Evolutionary conservation across 2,329 filamentous ascomycete genomes (phyloP).

Genomic region (Aspergillus awamori): DNA sequence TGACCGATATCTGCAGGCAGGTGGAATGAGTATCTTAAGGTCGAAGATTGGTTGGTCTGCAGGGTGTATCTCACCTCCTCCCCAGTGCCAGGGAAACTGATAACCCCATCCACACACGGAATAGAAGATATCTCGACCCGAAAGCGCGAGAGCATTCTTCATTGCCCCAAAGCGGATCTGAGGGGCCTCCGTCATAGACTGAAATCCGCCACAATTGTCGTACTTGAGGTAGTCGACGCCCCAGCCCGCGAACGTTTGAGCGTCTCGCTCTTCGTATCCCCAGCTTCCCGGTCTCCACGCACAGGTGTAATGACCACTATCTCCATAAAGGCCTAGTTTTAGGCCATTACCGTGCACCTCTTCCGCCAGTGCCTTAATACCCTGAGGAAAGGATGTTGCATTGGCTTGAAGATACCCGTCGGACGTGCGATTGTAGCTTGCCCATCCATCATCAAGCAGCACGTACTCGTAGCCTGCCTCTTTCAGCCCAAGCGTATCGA

Average conservation of each 20-base stretch:
- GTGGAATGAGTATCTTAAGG: neutral
- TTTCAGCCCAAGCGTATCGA: slow-evolving; percentile 8
- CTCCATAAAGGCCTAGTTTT: slow-evolving; percentile 48
- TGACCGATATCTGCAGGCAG: slow-evolving; percentile 13
- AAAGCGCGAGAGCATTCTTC: slow-evolving; percentile 49
- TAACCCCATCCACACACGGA: slow-evolving; percentile 55
- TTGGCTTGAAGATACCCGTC: slow-evolving; percentile 37
- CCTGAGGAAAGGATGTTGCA: slow-evolving; percentile 52
- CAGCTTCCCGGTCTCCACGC: slow-evolving; percentile 51
- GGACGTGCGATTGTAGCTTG: slow-evolving; percentile 24
- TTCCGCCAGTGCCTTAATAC: neutral
- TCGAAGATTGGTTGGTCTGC: neutral
- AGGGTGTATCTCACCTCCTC: slow-evolving; percentile 26
- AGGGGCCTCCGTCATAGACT: slow-evolving; percentile 29
- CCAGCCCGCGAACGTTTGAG: slow-evolving; percentile 57
- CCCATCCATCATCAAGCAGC: slow-evolving; percentile 48
- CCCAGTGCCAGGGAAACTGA: slow-evolving; percentile 52
- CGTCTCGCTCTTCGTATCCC: slow-evolving; percentile 59
- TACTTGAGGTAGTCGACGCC: slow-evolving; percentile 60
- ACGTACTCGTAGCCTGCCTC: slow-evolving; percentile 32
- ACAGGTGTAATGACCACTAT: slow-evolving; percentile 32
- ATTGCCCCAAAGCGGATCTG: slow-evolving; percentile 47
- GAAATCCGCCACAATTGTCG: slow-evolving; percentile 52
- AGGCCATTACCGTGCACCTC: neutral
- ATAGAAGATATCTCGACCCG: slow-evolving; percentile 51